Conservation (phyloP, 768 basidiomycete genomes). For the Holtermanniella nyarrowii region DNA sequence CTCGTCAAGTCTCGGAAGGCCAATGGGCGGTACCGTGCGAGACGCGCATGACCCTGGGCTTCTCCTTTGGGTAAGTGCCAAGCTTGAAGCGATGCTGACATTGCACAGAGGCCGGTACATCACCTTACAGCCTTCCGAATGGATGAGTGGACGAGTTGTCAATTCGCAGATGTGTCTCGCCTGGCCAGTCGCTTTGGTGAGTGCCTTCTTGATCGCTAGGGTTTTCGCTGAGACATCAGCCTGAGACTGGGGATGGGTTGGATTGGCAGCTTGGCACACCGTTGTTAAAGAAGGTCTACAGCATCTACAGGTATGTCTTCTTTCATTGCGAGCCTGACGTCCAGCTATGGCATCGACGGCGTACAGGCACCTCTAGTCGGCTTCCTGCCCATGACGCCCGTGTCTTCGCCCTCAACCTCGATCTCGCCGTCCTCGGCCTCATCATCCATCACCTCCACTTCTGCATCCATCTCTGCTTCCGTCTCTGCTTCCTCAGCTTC, state of each 20-base stretch:
- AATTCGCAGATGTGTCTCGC: constrained; percentile 29
- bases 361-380: constrained; percentile 34
- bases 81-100: not conserved
- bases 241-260: constrained; percentile 30
- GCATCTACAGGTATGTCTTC: constrained; percentile 25
- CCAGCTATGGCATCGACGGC: constrained; percentile 31
- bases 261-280: constrained; percentile 39
- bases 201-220: not conserved
- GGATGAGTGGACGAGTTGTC: constrained; percentile 30
- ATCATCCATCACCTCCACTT: no score
- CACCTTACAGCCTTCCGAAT: constrained; percentile 35
- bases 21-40: constrained; percentile 36
- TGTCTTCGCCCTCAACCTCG: not conserved
- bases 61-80: constrained; percentile 29
- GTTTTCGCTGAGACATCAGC: not conserved
- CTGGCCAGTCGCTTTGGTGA: constrained; percentile 30
- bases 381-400: constrained; percentile 22
- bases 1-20: constrained; percentile 27
- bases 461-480: not conserved
- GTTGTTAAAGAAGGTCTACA: constrained; percentile 32
- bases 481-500: not conserved
- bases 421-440: constrained; percentile 1
- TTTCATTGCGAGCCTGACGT: not conserved
- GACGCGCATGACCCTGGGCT: constrained; percentile 32
- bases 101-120: constrained; percentile 15